phyloP scores from a whole-genome alignment of 2,329 filamentous ascomycete species.

The Neoscytalidium dimidiatum region DNA sequence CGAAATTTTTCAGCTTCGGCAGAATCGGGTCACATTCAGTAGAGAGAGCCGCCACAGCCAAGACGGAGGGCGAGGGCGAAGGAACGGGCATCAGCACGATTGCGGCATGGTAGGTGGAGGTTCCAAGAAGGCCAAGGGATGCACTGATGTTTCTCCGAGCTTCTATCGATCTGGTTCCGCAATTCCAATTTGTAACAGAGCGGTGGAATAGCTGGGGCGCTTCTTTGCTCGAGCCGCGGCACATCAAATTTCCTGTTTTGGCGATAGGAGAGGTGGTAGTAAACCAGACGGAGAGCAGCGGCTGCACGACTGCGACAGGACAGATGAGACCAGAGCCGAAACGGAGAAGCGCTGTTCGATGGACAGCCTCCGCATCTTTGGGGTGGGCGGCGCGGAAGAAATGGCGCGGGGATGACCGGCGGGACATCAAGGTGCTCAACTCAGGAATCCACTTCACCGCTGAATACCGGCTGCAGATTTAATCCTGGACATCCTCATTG shows the following conservation, averaged over 20 bases:
- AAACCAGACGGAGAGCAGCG: not conserved
- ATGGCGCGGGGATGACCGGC: not conserved
- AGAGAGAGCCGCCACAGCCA: not conserved
- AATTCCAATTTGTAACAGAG: not conserved
- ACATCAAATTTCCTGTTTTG: not conserved
- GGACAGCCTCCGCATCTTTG: no score
- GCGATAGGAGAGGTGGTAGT: not conserved
- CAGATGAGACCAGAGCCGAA: not conserved
- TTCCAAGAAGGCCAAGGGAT: slow-evolving; percentile 13
- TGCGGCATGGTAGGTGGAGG: slow-evolving; percentile 10
- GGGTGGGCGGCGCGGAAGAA: not conserved
- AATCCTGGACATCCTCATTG: not conserved
- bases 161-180: not conserved
- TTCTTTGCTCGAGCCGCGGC: not conserved
- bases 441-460: not conserved
- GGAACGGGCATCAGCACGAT: not conserved
- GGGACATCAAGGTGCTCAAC: slow-evolving; percentile 14
- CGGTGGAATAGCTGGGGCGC: no score
- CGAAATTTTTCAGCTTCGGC: not conserved
- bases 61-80: not conserved
- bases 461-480: no score
- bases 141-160: not conserved
- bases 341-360: not conserved
- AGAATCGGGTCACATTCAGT: not conserved
- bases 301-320: not conserved